These are phyloP conservation scores for Colletotrichum musicola DNA, from an alignment of 2,329 filamentous ascomycete genomes.

Conservation along the genomic window DNA sequence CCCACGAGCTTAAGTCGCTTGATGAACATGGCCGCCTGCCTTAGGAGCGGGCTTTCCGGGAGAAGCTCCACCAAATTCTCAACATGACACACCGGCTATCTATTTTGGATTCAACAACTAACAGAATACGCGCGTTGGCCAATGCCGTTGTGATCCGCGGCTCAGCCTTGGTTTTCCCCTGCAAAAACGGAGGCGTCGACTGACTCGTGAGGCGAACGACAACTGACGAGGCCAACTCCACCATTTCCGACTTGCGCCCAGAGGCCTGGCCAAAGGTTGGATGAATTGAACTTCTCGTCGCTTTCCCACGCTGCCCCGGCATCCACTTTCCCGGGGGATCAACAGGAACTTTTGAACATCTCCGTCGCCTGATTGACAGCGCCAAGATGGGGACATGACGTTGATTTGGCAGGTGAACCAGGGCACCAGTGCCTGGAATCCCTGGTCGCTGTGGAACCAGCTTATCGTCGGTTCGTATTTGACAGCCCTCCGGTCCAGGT, in stretches of 20 bases:
- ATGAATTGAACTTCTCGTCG: conserved; percentile 5
- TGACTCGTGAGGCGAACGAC: conserved; percentile 1
- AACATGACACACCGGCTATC: conserved; percentile 15
- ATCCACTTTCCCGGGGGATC: conserved; percentile 14
- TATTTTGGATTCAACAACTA: conserved; percentile 15
- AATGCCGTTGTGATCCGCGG: not conserved
- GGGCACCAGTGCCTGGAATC: conserved; percentile 11
- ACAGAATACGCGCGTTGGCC: not conserved
- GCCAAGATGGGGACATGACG: conserved; percentile 33
- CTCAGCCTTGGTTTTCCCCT: conserved; percentile 12
- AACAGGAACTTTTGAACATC: conserved; percentile 8
- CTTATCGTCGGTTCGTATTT: conserved; percentile 35
- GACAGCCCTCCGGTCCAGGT: conserved; percentile 6
- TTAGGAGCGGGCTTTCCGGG: not conserved
- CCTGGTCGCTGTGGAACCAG: conserved; percentile 24
- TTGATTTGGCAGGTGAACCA: conserved; percentile 14
- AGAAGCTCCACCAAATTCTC: conserved; percentile 7
- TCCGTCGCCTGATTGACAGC: conserved; percentile 4
- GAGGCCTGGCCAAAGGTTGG: not conserved
- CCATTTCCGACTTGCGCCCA: not conserved
- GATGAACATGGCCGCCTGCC: not conserved
- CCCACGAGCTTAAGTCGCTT: conserved; percentile 13
- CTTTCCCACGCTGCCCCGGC: not conserved
- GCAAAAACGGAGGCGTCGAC: not conserved
- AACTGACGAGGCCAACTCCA: not conserved